Evolutionary conservation across 2,329 filamentous ascomycete species (phyloP).

Genomic region (Microcyclospora pomicola): DNA sequence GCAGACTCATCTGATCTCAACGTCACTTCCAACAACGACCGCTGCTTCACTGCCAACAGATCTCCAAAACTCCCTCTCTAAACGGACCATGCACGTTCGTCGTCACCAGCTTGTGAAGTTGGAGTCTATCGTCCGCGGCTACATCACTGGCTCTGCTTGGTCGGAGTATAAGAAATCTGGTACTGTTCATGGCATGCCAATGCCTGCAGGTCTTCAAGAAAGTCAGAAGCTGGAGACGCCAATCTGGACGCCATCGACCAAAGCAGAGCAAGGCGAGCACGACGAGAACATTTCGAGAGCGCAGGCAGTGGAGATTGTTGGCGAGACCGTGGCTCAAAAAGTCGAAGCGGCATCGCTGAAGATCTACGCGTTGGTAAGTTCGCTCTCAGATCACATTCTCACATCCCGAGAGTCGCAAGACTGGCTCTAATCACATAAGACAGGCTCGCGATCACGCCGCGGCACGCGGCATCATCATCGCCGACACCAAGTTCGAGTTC

Average conservation of each 20-base stretch:
- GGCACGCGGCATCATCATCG: slow-evolving; percentile 59
- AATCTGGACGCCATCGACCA: slow-evolving; percentile 71
- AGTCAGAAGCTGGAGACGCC: slow-evolving; percentile 55
- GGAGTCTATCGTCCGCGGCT: slow-evolving; percentile 77
- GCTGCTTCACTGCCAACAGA: slow-evolving; percentile 9
- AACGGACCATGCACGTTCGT: slow-evolving; percentile 65
- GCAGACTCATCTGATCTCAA: slow-evolving; percentile 49
- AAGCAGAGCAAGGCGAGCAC: slow-evolving; percentile 64
- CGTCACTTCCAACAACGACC: slow-evolving; percentile 41
- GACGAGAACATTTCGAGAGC: slow-evolving; percentile 76
- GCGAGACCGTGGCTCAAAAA: slow-evolving; percentile 47
- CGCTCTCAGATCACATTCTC: slow-evolving; percentile 1
- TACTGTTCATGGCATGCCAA: slow-evolving; percentile 64
- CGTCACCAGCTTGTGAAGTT: slow-evolving; percentile 62
- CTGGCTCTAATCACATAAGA: background rate
- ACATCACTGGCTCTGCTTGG: slow-evolving; percentile 78
- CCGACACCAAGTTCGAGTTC: slow-evolving; percentile 68
- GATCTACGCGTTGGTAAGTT: slow-evolving; percentile 44
- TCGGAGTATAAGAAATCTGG: slow-evolving; percentile 58
- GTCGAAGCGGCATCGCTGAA: slow-evolving; percentile 52
- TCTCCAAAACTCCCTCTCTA: slow-evolving; percentile 27
- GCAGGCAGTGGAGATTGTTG: slow-evolving; percentile 47
- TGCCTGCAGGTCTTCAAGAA: slow-evolving; percentile 55
- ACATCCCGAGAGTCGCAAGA: too few relatives aligned
- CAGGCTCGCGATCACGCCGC: slow-evolving; percentile 49